These are phyloP conservation scores for Stemphylium beticola DNA, from an alignment of 2,329 filamentous ascomycete species.

Conservation along the genomic window DNA sequence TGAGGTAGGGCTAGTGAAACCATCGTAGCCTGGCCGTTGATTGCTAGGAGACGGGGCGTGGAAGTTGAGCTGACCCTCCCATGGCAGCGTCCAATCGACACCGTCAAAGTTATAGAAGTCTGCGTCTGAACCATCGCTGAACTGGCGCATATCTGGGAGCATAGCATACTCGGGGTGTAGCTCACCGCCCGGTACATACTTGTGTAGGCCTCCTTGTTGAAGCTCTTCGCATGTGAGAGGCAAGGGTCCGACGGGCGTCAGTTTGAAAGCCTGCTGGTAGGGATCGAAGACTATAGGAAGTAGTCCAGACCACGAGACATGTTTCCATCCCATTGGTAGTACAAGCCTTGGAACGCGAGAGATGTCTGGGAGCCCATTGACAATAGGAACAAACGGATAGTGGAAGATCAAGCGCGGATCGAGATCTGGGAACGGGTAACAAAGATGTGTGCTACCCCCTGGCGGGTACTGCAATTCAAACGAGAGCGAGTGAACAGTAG, in stretches of 20 bases:
- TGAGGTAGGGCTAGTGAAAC: neutral
- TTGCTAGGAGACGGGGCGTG: neutral
- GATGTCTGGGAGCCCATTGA: conserved; percentile 21
- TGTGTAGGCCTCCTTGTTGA: conserved; percentile 19
- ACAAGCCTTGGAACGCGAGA: conserved; percentile 1
- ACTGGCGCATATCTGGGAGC: conserved; percentile 6
- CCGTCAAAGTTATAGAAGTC: conserved; percentile 27
- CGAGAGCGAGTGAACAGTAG: neutral
- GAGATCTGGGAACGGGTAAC: conserved; percentile 20
- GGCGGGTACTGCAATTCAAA: conserved; percentile 28
- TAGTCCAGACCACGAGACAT: conserved; percentile 21
- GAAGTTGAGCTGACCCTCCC: conserved; percentile 8
- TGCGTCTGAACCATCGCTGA: conserved; percentile 23
- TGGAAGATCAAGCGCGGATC: conserved; percentile 25
- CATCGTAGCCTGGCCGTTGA: neutral
- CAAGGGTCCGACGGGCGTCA: conserved; percentile 26
- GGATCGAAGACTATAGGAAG: conserved; percentile 28
- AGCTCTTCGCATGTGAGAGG: conserved; percentile 29
- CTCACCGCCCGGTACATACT: conserved; percentile 24
- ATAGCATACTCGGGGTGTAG: conserved; percentile 21
- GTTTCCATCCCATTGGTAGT: conserved; percentile 22
- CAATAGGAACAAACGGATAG: conserved; percentile 13
- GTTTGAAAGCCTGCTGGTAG: conserved; percentile 25
- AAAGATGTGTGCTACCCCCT: conserved; percentile 25
- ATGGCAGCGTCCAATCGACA: conserved; percentile 17